Base-by-base conservation (phyloP, 2,329 filamentous ascomycete genomes). In the Aspergillus hiratsukae region DNA sequence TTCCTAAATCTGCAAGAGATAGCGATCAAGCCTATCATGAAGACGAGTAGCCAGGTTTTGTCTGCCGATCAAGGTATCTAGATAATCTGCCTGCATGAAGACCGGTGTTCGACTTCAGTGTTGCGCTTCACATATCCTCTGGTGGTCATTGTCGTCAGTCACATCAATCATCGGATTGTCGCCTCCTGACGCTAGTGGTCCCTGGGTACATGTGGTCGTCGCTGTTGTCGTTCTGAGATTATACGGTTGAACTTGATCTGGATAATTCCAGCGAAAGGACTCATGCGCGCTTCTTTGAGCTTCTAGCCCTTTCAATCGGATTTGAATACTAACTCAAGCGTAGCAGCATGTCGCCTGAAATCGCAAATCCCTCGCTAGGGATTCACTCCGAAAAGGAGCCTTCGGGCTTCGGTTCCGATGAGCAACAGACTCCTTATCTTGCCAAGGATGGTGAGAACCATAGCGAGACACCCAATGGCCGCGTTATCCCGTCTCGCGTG, bases 231-330 rank as follows among this genome's bases (percentile, higher is more conserved):
- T 73, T 74, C 72, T 75, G 72, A 75, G 72, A 75, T 67, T 63
- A 75, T 73, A 75, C 72, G 72, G 72, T 75, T 74, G 66, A 73
- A 75, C 72, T 75, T 75, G 72, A 74, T 74, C 71, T 75, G 72
- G 72, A 70, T 72, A 74, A 75, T 72, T 72, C 72, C 72, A 75
- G 72, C 72, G 72, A 74, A 75, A 75, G 72, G 64, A 75, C 71
- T 74, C 69, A 73, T 75, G 72, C 72, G 59, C 64, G 66, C 64
- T 67, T 66, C 61, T 63, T 54, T 50, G 59, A 60, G 51, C 58
- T 55, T 55, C 48, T n/a, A 52, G 53, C 48, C 51, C 45, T 40
- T 35, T 27, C 35, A 31, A 31, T 28, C 10, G 17, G 49, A 21
- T 45, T 17, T 35, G 8, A 29, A 55, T 61, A 65, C 69, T 71